These are phyloP conservation scores for Boletellus emodensis DNA, from an alignment of 768 basidiomycete genomes.

Conservation along the genomic window DNA sequence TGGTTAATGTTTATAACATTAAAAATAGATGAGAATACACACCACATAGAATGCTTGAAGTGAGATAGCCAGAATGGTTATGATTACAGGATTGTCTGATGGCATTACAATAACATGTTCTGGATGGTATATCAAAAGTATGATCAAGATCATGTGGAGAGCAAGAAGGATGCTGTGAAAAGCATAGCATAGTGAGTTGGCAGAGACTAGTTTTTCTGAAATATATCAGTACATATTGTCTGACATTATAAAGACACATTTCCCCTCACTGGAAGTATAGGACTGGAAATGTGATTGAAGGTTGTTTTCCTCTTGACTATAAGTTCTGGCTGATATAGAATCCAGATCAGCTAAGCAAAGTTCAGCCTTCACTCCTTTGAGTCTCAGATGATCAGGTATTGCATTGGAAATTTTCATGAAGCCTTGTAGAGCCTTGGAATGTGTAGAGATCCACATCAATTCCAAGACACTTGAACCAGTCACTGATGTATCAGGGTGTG, in stretches of 20 bases:
- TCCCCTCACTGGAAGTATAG: neutral
- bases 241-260: no score
- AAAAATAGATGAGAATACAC: neutral
- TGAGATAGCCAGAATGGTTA: neutral
- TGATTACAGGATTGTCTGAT: neutral
- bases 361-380: neutral
- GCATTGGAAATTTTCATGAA: neutral
- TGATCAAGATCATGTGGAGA: neutral
- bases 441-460: constrained; percentile 1
- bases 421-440: neutral
- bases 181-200: neutral
- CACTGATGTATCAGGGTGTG: neutral
- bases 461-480: neutral
- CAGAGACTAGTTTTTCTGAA: neutral
- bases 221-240: no score
- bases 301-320: neutral
- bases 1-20: neutral
- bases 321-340: neutral
- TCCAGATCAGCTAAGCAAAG: neutral
- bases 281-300: neutral
- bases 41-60: constrained; percentile 1
- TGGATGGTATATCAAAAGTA: neutral
- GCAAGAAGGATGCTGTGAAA: neutral
- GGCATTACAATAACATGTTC: neutral
- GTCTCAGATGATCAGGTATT: neutral